A percentile compares a stretch with the other conserved stretches of the same genome.
Evolutionary conservation across 768 basidiomycete genomes (phyloP).

Genomic region (Candolleomyces efflorescens): DNA sequence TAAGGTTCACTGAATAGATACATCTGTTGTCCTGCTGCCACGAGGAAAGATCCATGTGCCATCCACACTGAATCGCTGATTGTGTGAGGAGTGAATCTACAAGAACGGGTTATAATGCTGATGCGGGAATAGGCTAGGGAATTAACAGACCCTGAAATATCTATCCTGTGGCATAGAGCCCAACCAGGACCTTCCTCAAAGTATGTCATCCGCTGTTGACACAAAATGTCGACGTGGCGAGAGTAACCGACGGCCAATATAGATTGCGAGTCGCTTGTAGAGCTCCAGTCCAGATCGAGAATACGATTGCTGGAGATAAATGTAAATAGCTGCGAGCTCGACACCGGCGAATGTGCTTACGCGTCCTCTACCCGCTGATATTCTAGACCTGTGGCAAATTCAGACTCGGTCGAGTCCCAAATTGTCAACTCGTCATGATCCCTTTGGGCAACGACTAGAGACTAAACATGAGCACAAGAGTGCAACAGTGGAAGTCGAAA

Average conservation of each 20-base stretch:
- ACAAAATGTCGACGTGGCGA: conserved; percentile 79
- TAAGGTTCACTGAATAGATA: conserved; percentile 63
- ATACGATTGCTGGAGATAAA: conserved; percentile 49
- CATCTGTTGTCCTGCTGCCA: conserved; percentile 83
- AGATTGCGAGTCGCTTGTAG: conserved; percentile 85
- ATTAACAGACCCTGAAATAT: conserved; percentile 58
- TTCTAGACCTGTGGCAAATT: conserved; percentile 89
- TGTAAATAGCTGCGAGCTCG: not conserved
- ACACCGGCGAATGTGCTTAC: conserved; percentile 32
- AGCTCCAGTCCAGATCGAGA: conserved; percentile 89
- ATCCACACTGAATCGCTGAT: conserved; percentile 94
- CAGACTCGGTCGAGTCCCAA: conserved; percentile 94
- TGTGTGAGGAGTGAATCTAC: conserved; percentile 68
- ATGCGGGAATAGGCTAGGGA: not conserved
- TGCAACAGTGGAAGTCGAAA: conserved; percentile 10
- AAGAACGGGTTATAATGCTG: not conserved
- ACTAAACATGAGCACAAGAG: not conserved
- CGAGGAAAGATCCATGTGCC: conserved; percentile 72
- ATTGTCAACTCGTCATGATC: conserved; percentile 83
- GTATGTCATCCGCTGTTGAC: conserved; percentile 90
- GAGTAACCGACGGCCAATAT: conserved; percentile 87
- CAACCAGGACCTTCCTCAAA: conserved; percentile 80
- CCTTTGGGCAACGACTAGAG: conserved; percentile 52
- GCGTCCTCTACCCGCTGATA: conserved; percentile 58
- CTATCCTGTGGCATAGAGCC: conserved; percentile 66